phyloP scores from a whole-genome alignment of 176 grass and related monocot species.

The Elymus sibiricus region DNA sequence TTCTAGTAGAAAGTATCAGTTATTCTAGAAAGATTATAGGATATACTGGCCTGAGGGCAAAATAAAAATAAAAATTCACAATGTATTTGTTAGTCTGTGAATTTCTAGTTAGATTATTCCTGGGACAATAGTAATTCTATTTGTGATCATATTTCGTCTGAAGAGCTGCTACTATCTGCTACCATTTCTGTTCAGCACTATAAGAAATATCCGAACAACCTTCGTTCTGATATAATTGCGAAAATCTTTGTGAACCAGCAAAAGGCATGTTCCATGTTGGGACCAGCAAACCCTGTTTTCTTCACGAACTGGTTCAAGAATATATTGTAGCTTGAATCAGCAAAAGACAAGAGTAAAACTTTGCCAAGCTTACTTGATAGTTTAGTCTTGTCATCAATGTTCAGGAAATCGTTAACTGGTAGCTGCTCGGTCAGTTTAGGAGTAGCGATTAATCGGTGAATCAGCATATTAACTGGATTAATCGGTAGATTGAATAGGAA shows the following conservation, averaged over 20 bases:
- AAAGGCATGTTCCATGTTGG: background rate
- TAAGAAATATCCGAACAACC: background rate
- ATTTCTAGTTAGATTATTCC: background rate
- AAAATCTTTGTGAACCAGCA: background rate
- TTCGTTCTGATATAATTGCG: background rate
- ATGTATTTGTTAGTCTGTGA: background rate
- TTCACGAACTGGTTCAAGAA: background rate
- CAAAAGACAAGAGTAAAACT: background rate
- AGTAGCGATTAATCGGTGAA: too few relatives aligned
- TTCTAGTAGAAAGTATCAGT: background rate
- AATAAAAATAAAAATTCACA: background rate
- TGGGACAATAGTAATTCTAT: background rate
- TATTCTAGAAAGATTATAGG: background rate
- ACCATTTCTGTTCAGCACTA: background rate
- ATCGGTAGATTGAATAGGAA: too few relatives aligned
- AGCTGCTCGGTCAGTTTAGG: too few relatives aligned
- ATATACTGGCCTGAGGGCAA: background rate
- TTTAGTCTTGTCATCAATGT: background rate
- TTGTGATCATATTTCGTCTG: background rate
- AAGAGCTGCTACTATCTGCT: background rate
- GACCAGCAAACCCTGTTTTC: background rate
- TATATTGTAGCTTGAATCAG: background rate
- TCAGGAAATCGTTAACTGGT: too few relatives aligned
- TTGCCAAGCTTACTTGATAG: background rate
- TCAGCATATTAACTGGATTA: too few relatives aligned